Conservation (phyloP, 2,329 filamentous ascomycete genomes). For the Aspergillus quadrilineatus region DNA sequence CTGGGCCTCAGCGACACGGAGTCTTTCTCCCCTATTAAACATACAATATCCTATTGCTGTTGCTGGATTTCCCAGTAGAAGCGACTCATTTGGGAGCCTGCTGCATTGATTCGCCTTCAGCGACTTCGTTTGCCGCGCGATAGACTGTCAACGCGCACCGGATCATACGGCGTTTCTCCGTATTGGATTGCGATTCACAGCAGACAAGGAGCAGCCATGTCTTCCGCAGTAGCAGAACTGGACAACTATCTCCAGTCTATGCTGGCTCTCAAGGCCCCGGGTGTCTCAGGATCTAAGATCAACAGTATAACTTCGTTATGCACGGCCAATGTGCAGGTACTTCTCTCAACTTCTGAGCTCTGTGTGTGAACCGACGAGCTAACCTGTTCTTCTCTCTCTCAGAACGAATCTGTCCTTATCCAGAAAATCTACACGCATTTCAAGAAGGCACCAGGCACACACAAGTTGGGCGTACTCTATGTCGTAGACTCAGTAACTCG, state of each 20-base stretch:
- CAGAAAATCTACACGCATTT: conserved; percentile 97
- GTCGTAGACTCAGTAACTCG: conserved; percentile 99
- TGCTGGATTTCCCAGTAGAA: conserved; percentile 30
- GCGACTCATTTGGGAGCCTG: conserved; percentile 18
- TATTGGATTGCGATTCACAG: conserved; percentile 15
- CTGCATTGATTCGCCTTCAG: conserved; percentile 15
- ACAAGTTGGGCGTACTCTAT: conserved; percentile 99
- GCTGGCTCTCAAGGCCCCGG: conserved; percentile 85
- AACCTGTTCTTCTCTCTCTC: conserved; percentile 30
- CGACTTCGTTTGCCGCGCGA: conserved; percentile 15
- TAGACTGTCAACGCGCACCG: conserved; percentile 16
- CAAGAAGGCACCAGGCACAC: conserved; percentile 88
- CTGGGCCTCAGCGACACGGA: conserved; percentile 14
- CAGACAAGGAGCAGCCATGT: conserved; percentile 53
- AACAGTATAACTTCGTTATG: conserved; percentile 81
- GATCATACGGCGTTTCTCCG: conserved; percentile 14
- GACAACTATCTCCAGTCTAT: conserved; percentile 89
- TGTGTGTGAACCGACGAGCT: conserved; percentile 19
- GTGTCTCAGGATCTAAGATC: conserved; percentile 92
- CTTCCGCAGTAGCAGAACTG: conserved; percentile 84
- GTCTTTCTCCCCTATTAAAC: conserved; percentile 17
- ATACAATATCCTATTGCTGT: conserved; percentile 19
- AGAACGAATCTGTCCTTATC: conserved; percentile 93
- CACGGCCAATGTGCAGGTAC: conserved; percentile 85
- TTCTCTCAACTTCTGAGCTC: conserved; percentile 3